Conservation (phyloP, 1,139 yeast species). For the Debaryomyces nepalensis region DNA sequence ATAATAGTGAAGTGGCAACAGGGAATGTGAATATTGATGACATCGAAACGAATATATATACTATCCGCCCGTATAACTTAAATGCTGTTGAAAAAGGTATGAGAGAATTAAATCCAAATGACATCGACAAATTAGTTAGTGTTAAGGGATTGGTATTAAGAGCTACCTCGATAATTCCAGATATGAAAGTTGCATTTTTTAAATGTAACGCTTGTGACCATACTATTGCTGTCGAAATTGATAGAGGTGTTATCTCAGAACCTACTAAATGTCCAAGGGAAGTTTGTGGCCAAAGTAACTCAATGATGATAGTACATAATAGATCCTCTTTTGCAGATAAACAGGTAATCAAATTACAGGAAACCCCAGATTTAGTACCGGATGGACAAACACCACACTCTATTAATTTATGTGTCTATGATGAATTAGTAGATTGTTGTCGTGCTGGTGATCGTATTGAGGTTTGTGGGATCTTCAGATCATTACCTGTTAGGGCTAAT, state of each 20-base stretch:
- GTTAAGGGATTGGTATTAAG: constrained; percentile 91
- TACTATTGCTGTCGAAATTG: constrained; percentile 88
- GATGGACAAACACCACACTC: constrained; percentile 99
- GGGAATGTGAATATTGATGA: constrained; percentile 54
- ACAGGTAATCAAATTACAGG: constrained; percentile 92
- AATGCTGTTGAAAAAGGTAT: constrained; percentile 72
- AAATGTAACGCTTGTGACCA: constrained; percentile 95
- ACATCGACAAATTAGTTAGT: constrained; percentile 89
- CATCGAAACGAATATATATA: constrained; percentile 80
- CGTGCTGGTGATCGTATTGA: constrained; percentile 97
- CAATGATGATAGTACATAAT: constrained; percentile 91
- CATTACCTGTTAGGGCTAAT: constrained; percentile 88
- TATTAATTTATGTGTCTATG: constrained; percentile 91
- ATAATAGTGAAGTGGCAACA: constrained; percentile 42
- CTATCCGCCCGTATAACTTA: constrained; percentile 85
- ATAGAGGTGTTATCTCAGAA: constrained; percentile 91
- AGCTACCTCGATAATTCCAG: constrained; percentile 92
- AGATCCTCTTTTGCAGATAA: constrained; percentile 93
- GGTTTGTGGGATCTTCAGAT: constrained; percentile 93
- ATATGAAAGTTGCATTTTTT: constrained; percentile 97
- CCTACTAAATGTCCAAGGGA: constrained; percentile 92
- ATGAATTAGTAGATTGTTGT: constrained; percentile 91
- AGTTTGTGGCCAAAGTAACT: constrained; percentile 80
- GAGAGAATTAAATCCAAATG: constrained; percentile 94
- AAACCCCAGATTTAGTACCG: constrained; percentile 97